Conservation (phyloP, 306 rosid genomes). For the Begonia peltatifolia region DNA sequence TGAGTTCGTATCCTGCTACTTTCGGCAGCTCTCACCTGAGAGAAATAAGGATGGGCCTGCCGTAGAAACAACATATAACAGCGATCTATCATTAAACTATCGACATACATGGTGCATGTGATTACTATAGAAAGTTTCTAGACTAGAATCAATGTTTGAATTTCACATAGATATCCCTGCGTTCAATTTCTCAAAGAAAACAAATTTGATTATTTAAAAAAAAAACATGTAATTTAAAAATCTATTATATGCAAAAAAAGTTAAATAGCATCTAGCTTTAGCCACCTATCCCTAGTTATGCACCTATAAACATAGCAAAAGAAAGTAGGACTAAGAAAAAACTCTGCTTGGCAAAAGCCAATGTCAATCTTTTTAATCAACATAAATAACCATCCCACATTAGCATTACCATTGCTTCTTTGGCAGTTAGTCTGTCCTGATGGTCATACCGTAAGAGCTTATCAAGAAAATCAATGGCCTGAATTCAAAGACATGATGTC, state of each 20-base stretch:
- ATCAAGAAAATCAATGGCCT: slow-evolving; percentile 98
- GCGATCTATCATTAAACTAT: background rate
- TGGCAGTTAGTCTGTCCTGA: slow-evolving; percentile 91
- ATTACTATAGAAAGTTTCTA: background rate
- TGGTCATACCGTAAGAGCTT: slow-evolving; percentile 92
- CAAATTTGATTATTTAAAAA: too few relatives aligned
- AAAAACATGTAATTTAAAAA: too few relatives aligned
- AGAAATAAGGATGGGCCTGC: slow-evolving; percentile 43
- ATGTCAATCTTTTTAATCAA: background rate
- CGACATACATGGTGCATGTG: too few relatives aligned
- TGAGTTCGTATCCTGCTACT: slow-evolving; percentile 22
- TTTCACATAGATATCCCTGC: too few relatives aligned
- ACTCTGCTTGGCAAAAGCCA: background rate
- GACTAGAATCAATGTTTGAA: background rate
- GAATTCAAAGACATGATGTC: slow-evolving; percentile 6
- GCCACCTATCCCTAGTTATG: too few relatives aligned
- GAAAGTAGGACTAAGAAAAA: background rate
- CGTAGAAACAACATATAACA: background rate
- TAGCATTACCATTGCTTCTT: slow-evolving; percentile 76
- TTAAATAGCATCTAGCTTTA: too few relatives aligned
- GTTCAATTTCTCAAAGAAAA: too few relatives aligned
- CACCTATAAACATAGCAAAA: too few relatives aligned
- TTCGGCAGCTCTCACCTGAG: slow-evolving; percentile 36
- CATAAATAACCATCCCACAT: background rate
- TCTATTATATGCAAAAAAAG: too few relatives aligned